phyloP scores from a whole-genome alignment of 148 eudicot genomes.

The Nepenthes gracilis region DNA sequence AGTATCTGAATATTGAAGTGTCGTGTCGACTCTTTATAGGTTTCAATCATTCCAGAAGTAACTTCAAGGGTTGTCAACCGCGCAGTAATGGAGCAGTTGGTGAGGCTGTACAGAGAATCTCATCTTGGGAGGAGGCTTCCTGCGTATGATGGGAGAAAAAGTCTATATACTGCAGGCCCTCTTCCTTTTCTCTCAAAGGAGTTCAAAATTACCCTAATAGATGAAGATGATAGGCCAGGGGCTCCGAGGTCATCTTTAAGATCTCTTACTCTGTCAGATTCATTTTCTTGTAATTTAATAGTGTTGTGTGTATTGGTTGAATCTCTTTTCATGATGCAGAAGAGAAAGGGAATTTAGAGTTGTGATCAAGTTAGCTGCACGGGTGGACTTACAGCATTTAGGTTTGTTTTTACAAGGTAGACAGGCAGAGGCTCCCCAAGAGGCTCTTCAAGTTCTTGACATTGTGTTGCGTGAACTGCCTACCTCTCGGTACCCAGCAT shows the following conservation, averaged over 20 bases:
- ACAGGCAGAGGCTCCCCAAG: conserved; percentile 76
- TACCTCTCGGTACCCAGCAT: conserved; percentile 28
- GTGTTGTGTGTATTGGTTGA: neutral
- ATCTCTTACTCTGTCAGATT: neutral
- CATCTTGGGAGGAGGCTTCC: conserved; percentile 79
- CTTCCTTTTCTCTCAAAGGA: conserved; percentile 63
- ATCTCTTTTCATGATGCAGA: conserved; percentile 17
- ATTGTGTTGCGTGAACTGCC: conserved; percentile 69
- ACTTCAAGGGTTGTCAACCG: conserved; percentile 65
- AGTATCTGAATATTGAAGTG: neutral
- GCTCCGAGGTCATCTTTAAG: conserved; percentile 24
- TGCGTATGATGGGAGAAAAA: conserved; percentile 85
- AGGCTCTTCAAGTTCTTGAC: conserved; percentile 72
- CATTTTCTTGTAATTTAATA: neutral
- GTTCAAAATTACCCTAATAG: conserved; percentile 46
- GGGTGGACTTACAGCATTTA: conserved; percentile 60
- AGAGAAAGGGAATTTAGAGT: conserved; percentile 39
- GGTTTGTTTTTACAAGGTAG: conserved; percentile 50
- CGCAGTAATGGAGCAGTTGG: conserved; percentile 64
- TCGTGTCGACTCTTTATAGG: conserved; percentile 22
- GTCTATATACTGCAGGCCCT: conserved; percentile 80
- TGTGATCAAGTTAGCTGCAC: conserved; percentile 58
- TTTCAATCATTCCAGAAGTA: conserved; percentile 71
- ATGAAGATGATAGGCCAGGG: conserved; percentile 63
- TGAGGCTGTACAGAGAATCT: conserved; percentile 48